These are phyloP conservation scores for Cinnamomum micranthum DNA, from an alignment of 164 flowering plant genomes.

Conservation along the genomic window DNA sequence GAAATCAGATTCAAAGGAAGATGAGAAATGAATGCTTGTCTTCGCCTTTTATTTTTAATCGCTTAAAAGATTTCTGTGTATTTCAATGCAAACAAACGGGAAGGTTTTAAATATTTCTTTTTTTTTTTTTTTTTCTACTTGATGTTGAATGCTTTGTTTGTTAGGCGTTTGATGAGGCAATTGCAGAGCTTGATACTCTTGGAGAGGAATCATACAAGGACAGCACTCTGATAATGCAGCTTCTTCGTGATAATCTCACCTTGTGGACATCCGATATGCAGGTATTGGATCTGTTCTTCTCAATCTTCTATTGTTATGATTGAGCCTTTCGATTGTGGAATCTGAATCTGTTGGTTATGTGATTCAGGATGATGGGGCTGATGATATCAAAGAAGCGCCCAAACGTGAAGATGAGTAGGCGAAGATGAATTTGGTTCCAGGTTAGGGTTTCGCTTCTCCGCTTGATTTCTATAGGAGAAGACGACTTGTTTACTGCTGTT, in stretches of 20 bases:
- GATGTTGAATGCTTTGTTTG: not conserved
- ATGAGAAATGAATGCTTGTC: no score
- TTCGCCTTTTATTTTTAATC: no score
- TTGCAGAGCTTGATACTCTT: conserved; percentile 77
- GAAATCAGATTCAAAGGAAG: no score
- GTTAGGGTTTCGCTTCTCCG: conserved; percentile 6
- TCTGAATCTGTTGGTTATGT: conserved; percentile 2
- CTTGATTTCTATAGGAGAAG: not conserved
- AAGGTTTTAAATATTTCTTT: no score
- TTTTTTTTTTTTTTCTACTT: no score
- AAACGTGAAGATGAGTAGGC: conserved; percentile 38
- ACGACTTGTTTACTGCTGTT: not conserved
- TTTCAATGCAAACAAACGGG: no score
- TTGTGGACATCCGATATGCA: conserved; percentile 91
- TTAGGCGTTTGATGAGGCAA: conserved; percentile 85
- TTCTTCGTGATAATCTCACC: conserved; percentile 85
- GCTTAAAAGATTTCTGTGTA: no score
- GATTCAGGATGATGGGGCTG: conserved; percentile 52
- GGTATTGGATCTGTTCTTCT: conserved; percentile 31
- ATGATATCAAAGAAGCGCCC: conserved; percentile 81
- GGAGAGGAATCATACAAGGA: conserved; percentile 92
- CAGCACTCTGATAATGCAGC: conserved; percentile 88
- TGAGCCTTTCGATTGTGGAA: not conserved
- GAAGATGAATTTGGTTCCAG: conserved; percentile 1
- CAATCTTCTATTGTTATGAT: not conserved